Conservation (phyloP, 2,329 filamentous ascomycete species). For the Thelonectria rubi region DNA sequence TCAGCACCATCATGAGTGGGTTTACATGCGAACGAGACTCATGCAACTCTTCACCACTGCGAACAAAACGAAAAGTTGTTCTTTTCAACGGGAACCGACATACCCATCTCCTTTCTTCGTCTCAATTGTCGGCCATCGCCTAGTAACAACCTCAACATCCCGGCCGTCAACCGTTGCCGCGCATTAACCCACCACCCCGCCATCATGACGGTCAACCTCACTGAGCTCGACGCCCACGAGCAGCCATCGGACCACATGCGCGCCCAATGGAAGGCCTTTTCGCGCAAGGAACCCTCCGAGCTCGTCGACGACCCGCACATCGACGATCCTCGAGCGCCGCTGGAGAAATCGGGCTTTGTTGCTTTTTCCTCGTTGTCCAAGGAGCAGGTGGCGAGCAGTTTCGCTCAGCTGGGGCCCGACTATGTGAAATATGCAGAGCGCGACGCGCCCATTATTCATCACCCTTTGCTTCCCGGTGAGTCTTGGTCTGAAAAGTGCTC, state of each 20-base stretch:
- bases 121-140: background rate
- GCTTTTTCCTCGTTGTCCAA: constrained; percentile 54
- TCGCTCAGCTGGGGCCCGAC: constrained; percentile 51
- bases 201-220: constrained; percentile 42
- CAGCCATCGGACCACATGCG: constrained; percentile 77
- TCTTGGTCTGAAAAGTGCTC: constrained; percentile 5
- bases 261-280: constrained; percentile 77
- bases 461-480: constrained; percentile 74
- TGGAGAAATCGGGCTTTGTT: constrained; percentile 56
- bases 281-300: constrained; percentile 64
- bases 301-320: constrained; percentile 65
- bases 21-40: constrained; percentile 11
- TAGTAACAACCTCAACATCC: background rate
- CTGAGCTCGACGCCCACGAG: constrained; percentile 76
- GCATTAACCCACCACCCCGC: background rate
- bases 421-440: constrained; percentile 44
- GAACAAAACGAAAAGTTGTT: background rate
- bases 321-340: constrained; percentile 58
- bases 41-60: background rate
- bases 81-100: background rate
- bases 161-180: no score
- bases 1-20: constrained; percentile 24
- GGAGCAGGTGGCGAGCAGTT: constrained; percentile 54
- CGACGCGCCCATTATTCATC: constrained; percentile 66
- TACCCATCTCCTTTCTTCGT: background rate